A percentile compares a stretch with the other conserved stretches of the same genome.
phyloP scores from a whole-genome alignment of 2,329 filamentous ascomycete genomes.

The Pseudogymnoascus sp. region DNA sequence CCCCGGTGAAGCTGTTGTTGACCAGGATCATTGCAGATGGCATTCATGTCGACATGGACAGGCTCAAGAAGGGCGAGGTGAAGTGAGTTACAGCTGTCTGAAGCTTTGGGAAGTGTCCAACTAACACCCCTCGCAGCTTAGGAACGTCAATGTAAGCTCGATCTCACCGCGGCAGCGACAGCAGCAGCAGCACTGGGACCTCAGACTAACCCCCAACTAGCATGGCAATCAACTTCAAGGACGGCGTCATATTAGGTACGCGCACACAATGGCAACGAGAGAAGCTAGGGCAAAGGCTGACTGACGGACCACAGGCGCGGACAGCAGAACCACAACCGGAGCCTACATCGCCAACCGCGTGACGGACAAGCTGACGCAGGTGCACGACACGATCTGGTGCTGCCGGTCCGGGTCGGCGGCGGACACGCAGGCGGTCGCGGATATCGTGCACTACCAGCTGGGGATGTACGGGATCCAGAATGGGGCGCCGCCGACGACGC shows the following conservation, averaged over 20 bases:
- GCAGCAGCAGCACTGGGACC: constrained; percentile 13
- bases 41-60: constrained; percentile 98
- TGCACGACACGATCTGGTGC: constrained; percentile 99
- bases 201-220: constrained; percentile 39
- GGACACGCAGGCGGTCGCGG: constrained; percentile 94
- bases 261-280: not conserved
- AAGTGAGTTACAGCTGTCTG: constrained; percentile 57
- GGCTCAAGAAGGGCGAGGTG: constrained; percentile 96
- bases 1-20: constrained; percentile 22
- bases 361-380: constrained; percentile 97
- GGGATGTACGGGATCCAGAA: constrained; percentile 87
- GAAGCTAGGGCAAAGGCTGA: not conserved
- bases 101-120: constrained; percentile 12
- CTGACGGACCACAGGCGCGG: constrained; percentile 53
- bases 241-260: constrained; percentile 85
- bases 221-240: constrained; percentile 99
- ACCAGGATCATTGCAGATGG: constrained; percentile 59
- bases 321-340: constrained; percentile 94
- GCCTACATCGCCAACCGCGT: constrained; percentile 98
- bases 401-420: constrained; percentile 95
- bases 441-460: constrained; percentile 95
- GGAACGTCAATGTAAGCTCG: constrained; percentile 86
- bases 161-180: constrained; percentile 16
- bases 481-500: constrained; percentile 82
- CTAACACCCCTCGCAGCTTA: constrained; percentile 51